phyloP scores from a whole-genome alignment of 352 stramenopile species.

The Peronospora farinosa region DNA sequence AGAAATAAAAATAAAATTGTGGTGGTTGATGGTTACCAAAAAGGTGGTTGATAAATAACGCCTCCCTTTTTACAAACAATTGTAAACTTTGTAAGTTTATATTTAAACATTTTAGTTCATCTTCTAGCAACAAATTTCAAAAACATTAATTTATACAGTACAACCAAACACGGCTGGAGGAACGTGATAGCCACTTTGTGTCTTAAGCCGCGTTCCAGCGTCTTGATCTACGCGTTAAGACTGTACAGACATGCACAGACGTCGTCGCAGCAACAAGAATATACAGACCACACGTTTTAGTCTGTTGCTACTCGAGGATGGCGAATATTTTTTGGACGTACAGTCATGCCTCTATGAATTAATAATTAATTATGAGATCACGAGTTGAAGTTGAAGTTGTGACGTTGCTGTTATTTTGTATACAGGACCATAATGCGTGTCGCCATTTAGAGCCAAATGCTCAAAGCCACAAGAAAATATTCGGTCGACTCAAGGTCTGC shows the following conservation, averaged over 20 bases:
- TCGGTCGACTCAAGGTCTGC: constrained; percentile 74
- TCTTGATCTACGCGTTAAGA: not conserved
- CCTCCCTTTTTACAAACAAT: too few relatives aligned
- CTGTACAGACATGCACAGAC: constrained; percentile 23
- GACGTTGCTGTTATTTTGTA: not conserved
- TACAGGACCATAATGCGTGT: constrained; percentile 61
- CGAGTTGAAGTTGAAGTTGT: constrained; percentile 14
- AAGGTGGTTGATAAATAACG: too few relatives aligned
- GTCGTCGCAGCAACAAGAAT: constrained; percentile 29
- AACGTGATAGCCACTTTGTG: not conserved
- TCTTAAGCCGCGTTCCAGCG: too few relatives aligned
- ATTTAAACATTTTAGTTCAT: too few relatives aligned
- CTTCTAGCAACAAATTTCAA: too few relatives aligned
- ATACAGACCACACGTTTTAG: constrained; percentile 71
- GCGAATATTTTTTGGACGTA: constrained; percentile 88
- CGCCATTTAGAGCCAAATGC: constrained; percentile 45
- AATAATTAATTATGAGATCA: constrained; percentile 11
- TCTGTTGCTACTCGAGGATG: constrained; percentile 87
- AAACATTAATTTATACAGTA: too few relatives aligned
- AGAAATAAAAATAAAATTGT: too few relatives aligned
- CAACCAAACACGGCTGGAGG: not conserved
- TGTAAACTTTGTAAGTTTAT: too few relatives aligned
- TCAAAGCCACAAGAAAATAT: constrained; percentile 35
- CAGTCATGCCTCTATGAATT: constrained; percentile 13
- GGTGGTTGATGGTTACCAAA: too few relatives aligned